phyloP scores from a whole-genome alignment of 2,329 filamentous ascomycete genomes.

The Diaporthe batatas region DNA sequence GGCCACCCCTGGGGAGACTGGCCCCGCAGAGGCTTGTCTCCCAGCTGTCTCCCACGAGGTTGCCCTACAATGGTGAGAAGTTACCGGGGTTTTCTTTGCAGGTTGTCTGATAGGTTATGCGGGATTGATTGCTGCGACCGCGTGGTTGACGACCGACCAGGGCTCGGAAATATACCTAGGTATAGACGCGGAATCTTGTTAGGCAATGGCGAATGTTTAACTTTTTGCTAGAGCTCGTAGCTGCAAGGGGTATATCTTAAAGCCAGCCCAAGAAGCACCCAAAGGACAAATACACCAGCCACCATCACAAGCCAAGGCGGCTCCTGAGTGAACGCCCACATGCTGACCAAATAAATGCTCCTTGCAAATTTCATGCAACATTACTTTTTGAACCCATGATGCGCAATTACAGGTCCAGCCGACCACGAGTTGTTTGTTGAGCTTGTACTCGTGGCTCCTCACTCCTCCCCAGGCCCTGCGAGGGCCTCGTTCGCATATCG shows the following conservation, averaged over 20 bases:
- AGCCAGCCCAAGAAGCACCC: slow-evolving; percentile 27
- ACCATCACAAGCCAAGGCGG: slow-evolving; percentile 5
- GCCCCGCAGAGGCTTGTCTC: too few relatives aligned
- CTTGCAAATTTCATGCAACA: slow-evolving; percentile 21
- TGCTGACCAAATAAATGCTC: slow-evolving; percentile 23
- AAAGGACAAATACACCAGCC: slow-evolving; percentile 7
- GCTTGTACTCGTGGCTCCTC: not conserved
- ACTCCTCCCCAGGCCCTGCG: slow-evolving; percentile 23
- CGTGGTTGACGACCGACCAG: too few relatives aligned
- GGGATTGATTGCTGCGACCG: too few relatives aligned
- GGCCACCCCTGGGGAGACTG: too few relatives aligned
- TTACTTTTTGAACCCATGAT: slow-evolving; percentile 8
- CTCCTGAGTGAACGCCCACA: slow-evolving; percentile 27
- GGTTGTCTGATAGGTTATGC: too few relatives aligned
- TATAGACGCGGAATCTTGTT: not conserved
- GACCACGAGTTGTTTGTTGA: not conserved
- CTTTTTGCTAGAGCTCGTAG: not conserved
- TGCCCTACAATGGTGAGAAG: too few relatives aligned
- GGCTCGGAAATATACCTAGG: too few relatives aligned
- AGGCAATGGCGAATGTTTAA: not conserved
- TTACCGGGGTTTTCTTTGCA: too few relatives aligned
- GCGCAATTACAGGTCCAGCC: not conserved
- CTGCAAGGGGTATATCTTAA: slow-evolving; percentile 34
- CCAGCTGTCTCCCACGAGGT: too few relatives aligned
- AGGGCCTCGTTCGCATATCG: slow-evolving; percentile 42